phyloP scores from a whole-genome alignment of 1,284 basidiomycete species.

The Cryptococcus sp. region DNA sequence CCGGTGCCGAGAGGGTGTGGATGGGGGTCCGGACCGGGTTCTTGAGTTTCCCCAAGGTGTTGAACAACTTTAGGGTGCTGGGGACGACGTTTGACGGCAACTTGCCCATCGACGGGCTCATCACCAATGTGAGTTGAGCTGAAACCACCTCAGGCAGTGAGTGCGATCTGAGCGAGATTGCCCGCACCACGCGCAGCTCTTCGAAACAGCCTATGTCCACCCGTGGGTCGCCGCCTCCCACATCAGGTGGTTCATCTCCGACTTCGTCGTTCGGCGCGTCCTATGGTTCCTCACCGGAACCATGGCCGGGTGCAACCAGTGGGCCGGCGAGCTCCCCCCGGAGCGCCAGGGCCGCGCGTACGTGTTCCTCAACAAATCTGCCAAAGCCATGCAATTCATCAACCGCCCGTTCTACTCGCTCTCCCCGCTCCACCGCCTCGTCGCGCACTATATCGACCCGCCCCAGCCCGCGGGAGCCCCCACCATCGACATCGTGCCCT shows the following conservation, averaged over 20 bases:
- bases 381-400: constrained; percentile 60
- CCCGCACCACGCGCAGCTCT: constrained; percentile 16
- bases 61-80: constrained; percentile 62
- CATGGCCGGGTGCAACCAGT: constrained; percentile 64
- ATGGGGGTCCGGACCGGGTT: constrained; percentile 59
- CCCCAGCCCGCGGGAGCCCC: constrained; percentile 54
- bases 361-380: constrained; percentile 51
- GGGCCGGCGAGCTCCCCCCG: constrained; percentile 62
- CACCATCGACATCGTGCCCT: constrained; percentile 60
- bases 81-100: constrained; percentile 55
- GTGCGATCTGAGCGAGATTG: too few relatives aligned
- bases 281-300: constrained; percentile 63
- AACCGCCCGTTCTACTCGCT: constrained; percentile 58
- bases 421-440: constrained; percentile 52
- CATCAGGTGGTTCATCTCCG: constrained; percentile 63
- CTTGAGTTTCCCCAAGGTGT: constrained; percentile 61
- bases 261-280: constrained; percentile 62
- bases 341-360: constrained; percentile 59
- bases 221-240: constrained; percentile 60
- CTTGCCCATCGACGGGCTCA: constrained; percentile 58
- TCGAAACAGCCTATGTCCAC: constrained; percentile 48
- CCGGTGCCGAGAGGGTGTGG: constrained; percentile 57
- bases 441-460: constrained; percentile 61
- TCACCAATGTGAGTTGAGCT: constrained; percentile 27
- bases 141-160: too few relatives aligned